Percentiles rank a stretch among this genome's conserved stretches.
These are phyloP conservation scores for Tremella fuciformis DNA, from an alignment of 768 basidiomycete genomes.

Conservation along the genomic window DNA sequence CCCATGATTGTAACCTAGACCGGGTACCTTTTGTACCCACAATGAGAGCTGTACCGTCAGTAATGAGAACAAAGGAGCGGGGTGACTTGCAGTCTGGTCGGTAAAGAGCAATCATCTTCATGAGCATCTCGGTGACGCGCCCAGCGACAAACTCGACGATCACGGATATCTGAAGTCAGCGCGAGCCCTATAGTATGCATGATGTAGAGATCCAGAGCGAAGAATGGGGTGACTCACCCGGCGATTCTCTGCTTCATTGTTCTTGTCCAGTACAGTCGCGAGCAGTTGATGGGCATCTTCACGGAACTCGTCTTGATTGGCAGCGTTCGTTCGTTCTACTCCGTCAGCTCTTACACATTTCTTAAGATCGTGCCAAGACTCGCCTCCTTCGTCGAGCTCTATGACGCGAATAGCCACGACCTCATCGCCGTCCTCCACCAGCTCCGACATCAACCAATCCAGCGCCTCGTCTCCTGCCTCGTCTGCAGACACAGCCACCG, in stretches of 20 bases:
- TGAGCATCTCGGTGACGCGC: slow-evolving; percentile 79
- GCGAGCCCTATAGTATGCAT: background rate
- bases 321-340: slow-evolving; percentile 60
- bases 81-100: slow-evolving; percentile 45
- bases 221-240: slow-evolving; percentile 58
- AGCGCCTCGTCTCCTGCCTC: slow-evolving; percentile 84
- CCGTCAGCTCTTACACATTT: background rate
- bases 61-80: slow-evolving; percentile 3
- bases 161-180: slow-evolving; percentile 65
- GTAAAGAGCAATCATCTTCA: slow-evolving; percentile 78
- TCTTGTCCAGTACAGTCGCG: slow-evolving; percentile 73
- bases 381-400: slow-evolving; percentile 79
- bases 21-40: slow-evolving; percentile 81
- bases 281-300: slow-evolving; percentile 85
- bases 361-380: slow-evolving; percentile 28
- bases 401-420: slow-evolving; percentile 86
- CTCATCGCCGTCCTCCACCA: slow-evolving; percentile 77
- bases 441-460: slow-evolving; percentile 83
- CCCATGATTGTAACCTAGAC: slow-evolving; percentile 60
- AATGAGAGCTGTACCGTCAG: slow-evolving; percentile 60
- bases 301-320: slow-evolving; percentile 54
- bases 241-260: slow-evolving; percentile 71
- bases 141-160: slow-evolving; percentile 94
- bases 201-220: slow-evolving; percentile 3
- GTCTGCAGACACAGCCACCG: slow-evolving; percentile 82